phyloP scores from a whole-genome alignment of 1,284 basidiomycete species.

The Albatrellus sp. region DNA sequence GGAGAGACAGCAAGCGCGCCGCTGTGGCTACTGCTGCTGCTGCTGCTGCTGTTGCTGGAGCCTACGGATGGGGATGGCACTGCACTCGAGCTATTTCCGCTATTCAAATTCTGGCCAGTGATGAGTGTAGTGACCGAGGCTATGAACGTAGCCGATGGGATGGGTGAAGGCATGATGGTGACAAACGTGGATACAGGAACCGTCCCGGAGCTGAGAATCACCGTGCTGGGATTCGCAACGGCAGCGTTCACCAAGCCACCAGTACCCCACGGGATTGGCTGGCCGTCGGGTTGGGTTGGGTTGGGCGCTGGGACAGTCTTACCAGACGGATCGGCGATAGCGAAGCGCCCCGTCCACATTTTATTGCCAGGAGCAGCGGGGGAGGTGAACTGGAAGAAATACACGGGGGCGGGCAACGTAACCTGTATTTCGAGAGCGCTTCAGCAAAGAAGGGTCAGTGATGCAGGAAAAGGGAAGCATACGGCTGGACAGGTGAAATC shows the following conservation, averaged over 20 bases:
- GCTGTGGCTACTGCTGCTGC: no score
- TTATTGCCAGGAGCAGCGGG: slow-evolving; percentile 23
- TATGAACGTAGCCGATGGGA: neutral
- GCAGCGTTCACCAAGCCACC: slow-evolving; percentile 42
- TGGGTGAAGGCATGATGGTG: neutral
- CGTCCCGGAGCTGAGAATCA: slow-evolving; percentile 4
- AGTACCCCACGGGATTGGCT: slow-evolving; percentile 55
- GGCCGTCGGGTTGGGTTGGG: slow-evolving; percentile 38
- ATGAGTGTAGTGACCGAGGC: no score
- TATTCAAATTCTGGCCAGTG: no score
- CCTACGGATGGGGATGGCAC: no score
- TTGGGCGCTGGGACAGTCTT: slow-evolving; percentile 37
- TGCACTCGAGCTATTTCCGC: no score
- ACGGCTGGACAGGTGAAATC: slow-evolving; percentile 60
- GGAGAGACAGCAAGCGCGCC: no score
- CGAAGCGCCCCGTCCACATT: slow-evolving; percentile 74
- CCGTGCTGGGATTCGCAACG: slow-evolving; percentile 17
- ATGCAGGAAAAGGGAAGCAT: slow-evolving; percentile 10
- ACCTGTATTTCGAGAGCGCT: slow-evolving; percentile 29
- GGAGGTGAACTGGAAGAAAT: slow-evolving; percentile 69
- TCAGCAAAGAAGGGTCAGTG: neutral
- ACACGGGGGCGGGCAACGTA: slow-evolving; percentile 55
- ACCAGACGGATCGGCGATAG: slow-evolving; percentile 50
- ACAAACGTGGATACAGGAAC: neutral
- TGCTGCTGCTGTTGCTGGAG: no score